Evolutionary conservation across 78 protist genomes (phyloP).

Genomic region (Pigoraptor vietnamica): DNA sequence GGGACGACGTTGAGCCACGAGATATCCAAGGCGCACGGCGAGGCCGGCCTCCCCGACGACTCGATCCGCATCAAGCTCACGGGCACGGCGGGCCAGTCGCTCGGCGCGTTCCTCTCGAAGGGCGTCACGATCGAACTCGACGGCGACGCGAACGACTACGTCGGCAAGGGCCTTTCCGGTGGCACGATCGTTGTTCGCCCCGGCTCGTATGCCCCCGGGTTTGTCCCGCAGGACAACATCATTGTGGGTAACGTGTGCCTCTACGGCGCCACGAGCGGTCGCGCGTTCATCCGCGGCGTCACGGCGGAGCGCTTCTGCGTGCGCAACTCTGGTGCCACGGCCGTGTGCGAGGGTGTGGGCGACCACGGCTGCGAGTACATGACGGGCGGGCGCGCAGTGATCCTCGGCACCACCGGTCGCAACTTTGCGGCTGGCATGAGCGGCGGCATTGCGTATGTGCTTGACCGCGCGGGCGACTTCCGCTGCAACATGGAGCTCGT

Average conservation of each 20-base stretch:
- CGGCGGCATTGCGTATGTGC: constrained; percentile 77
- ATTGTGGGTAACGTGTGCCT: constrained; percentile 78
- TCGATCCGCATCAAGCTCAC: constrained; percentile 33
- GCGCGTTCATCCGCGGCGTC: constrained; percentile 55
- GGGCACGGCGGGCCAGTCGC: constrained; percentile 81
- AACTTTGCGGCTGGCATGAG: constrained; percentile 87
- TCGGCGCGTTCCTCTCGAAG: constrained; percentile 60
- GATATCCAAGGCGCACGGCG: constrained; percentile 36
- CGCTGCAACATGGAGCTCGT: constrained; percentile 34
- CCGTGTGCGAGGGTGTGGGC: constrained; percentile 84
- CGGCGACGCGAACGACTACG: constrained; percentile 86
- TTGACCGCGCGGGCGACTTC: constrained; percentile 38
- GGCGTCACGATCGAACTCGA: constrained; percentile 48
- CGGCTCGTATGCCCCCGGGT: neutral
- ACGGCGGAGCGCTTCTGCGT: constrained; percentile 87
- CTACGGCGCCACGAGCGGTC: constrained; percentile 83
- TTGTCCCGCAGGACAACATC: constrained; percentile 46
- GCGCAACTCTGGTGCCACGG: constrained; percentile 79
- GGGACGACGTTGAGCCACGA: constrained; percentile 58
- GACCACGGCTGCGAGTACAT: constrained; percentile 90
- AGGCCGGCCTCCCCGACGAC: constrained; percentile 53
- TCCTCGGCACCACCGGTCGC: constrained; percentile 66
- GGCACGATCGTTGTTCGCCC: constrained; percentile 62
- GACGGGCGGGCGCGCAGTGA: constrained; percentile 80
- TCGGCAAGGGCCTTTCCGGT: constrained; percentile 76